phyloP scores from a whole-genome alignment of 352 stramenopile genomes.

The Elongisporangium anandrum region DNA sequence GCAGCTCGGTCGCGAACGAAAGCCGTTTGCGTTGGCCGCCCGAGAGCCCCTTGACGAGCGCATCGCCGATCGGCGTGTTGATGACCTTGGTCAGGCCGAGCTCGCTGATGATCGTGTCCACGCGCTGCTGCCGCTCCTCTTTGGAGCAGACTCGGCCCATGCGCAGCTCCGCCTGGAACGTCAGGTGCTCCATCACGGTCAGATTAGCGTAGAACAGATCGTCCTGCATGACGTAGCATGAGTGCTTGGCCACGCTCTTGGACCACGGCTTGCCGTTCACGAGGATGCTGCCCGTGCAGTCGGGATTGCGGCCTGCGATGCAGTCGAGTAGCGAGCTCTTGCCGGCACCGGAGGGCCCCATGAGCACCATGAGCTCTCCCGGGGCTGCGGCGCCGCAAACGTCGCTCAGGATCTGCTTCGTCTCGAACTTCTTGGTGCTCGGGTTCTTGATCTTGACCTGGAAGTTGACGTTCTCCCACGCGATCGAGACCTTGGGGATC shows the following conservation, averaged over 20 bases:
- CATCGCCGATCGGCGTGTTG: conserved; percentile 45
- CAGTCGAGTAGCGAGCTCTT: conserved; percentile 38
- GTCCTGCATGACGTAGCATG: conserved; percentile 81
- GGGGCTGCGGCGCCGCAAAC: conserved; percentile 28
- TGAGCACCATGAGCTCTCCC: conserved; percentile 27
- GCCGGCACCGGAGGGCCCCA: conserved; percentile 33
- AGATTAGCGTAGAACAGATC: conserved; percentile 82
- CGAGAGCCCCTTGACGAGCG: conserved; percentile 39
- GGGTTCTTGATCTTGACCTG: conserved; percentile 22
- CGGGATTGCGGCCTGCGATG: conserved; percentile 34
- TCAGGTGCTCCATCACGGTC: conserved; percentile 81
- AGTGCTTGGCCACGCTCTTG: conserved; percentile 16
- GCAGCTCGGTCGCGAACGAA: conserved; percentile 73
- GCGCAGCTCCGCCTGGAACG: conserved; percentile 72
- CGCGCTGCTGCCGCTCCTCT: conserved; percentile 14
- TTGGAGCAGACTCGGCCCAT: conserved; percentile 28
- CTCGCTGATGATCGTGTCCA: conserved; percentile 31
- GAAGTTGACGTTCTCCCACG: conserved; percentile 27
- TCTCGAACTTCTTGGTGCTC: conserved; percentile 15
- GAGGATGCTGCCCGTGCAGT: conserved; percentile 39
- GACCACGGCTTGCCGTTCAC: conserved; percentile 52
- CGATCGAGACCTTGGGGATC: conserved; percentile 25
- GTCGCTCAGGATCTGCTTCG: conserved; percentile 35
- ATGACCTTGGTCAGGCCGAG: conserved; percentile 32
- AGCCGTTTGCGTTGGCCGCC: conserved; percentile 80